Base-by-base conservation (phyloP, 2,329 filamentous ascomycete genomes). In the Colletotrichum tamarilloi region DNA sequence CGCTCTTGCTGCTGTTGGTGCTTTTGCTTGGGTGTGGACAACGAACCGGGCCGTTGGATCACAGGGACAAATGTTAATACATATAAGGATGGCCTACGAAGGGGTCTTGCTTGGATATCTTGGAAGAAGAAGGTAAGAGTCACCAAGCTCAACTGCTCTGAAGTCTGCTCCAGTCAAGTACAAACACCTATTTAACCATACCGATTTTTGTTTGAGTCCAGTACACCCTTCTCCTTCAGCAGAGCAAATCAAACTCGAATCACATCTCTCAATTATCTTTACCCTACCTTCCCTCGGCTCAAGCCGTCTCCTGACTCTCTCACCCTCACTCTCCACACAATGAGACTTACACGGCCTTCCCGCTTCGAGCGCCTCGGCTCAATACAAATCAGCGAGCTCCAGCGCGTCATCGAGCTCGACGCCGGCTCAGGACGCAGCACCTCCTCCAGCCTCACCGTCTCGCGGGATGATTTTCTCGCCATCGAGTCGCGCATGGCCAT, bases 401-500 rank as follows among this genome's bases (percentile, higher is more conserved):
- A 70, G 35, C 53, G 62, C 1, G 62, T 70, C 19, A n/a, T 70
- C 14, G 67, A 70, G 53, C 55, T 70, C 14, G 62, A 70, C 4
- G 67, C 67, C 7, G 62, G 67, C 8, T 66, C 38, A 5, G 67
- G 55, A 19, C 60, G 26, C n/a, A 66, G 28, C 14, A 59, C 60
- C 2, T 19, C 35, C 5, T 38, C 62, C 28, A 58, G 38, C n/a
- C 26, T 38, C 0, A 59, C 62, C 5, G 67, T 70, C 19, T 58
- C 60, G 1, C 22, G 26, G 24, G 53, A 59, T 16, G 62, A 66
- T 2, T 28, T 66, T 0, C 22, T 30, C 5, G 28, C 16, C n/a
- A 35, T 70, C 19, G 60, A 70, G 28, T 65, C 67, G 1, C 32
- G 28, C 9, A 70, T 70, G 67, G 67, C 67, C 53, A 65, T 70